Base-by-base conservation (phyloP, 2,329 filamentous ascomycete genomes). In the Biscogniauxia sp. region DNA sequence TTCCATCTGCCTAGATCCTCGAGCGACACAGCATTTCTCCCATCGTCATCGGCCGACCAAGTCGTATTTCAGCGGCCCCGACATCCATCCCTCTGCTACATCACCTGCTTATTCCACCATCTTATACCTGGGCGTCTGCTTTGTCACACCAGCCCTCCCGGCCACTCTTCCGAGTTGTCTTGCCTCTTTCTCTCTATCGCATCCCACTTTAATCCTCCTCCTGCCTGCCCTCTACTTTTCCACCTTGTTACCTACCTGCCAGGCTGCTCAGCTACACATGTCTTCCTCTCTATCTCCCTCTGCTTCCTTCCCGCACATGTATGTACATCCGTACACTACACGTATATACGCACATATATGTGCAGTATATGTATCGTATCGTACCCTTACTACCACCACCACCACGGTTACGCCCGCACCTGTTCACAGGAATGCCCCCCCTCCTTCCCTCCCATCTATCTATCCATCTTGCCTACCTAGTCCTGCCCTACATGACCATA, bases 321-420 rank as follows among this genome's bases (percentile, higher is more conserved):
- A 68, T 64, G 63, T 68, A 63, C 65, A 58, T 62, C 58, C 62
- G 59, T 62, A 69, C 66, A 68, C 11, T 65, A 55, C 60, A 67
- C 62, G 65, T 69, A 58, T 64, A 63, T 58, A 62, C 62, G 58
- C 62, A 64, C 61, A 65, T 55, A 25, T 25, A 3, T 19, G n/a
- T 37, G 28, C 28, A 7, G 11, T 7, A 32, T 32, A 32, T 26
- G 20, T 19, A 45, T 45, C 7, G 37, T 55, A 55, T 23, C 20
- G 9, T 54, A 51, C 28, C 20, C 15, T 45, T 20, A 17, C 54
- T 23, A 56, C 37, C 23, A 23, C 23, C 45, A 56, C 37, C 23
- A 23, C 23, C 45, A 56, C 37, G 17, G 20, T 25, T 17, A 50
- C 45, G 45, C 45, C 17, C 32, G 20, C 58, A 64, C 64, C 62